Evolutionary conservation across 2,329 filamentous ascomycete species (phyloP).

Genomic region (Pseudocercospora eumusae): DNA sequence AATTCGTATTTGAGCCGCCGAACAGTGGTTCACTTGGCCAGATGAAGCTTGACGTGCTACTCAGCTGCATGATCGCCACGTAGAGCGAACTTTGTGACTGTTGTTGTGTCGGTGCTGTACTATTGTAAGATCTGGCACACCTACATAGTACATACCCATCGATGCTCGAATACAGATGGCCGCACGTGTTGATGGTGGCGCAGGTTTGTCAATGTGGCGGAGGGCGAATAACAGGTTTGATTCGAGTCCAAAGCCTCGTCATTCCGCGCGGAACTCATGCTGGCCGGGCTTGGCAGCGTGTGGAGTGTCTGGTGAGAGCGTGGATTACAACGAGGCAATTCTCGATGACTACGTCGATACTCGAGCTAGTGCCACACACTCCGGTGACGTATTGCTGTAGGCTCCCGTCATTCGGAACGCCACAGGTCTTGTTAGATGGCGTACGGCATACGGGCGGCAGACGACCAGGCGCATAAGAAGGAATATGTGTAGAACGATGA

Average conservation of each 20-base stretch:
- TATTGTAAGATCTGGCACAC: not conserved
- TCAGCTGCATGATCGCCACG: not conserved
- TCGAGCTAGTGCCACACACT: constrained; percentile 9
- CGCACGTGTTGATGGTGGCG: constrained; percentile 2
- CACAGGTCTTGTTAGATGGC: constrained; percentile 9
- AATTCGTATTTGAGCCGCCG: not conserved
- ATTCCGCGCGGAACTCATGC: constrained; percentile 9
- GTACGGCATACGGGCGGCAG: not conserved
- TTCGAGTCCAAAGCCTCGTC: constrained; percentile 1
- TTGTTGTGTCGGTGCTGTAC: not conserved
- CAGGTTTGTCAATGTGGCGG: not conserved
- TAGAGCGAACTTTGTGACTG: not conserved
- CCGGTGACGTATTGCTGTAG: constrained; percentile 3
- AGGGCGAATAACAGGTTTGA: constrained; percentile 4
- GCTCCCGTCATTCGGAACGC: constrained; percentile 5
- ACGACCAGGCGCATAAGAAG: not conserved
- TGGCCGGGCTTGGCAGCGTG: constrained; percentile 1
- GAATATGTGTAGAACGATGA: constrained; percentile 1
- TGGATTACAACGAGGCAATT: too few relatives aligned
- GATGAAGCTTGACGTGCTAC: not conserved
- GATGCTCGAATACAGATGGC: not conserved
- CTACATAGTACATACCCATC: too few relatives aligned
- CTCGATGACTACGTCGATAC: too few relatives aligned
- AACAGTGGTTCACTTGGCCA: not conserved
- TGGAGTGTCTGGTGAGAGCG: not conserved